Conservation (phyloP, 2,329 filamentous ascomycete genomes). For the Leptographium lundbergii region DNA sequence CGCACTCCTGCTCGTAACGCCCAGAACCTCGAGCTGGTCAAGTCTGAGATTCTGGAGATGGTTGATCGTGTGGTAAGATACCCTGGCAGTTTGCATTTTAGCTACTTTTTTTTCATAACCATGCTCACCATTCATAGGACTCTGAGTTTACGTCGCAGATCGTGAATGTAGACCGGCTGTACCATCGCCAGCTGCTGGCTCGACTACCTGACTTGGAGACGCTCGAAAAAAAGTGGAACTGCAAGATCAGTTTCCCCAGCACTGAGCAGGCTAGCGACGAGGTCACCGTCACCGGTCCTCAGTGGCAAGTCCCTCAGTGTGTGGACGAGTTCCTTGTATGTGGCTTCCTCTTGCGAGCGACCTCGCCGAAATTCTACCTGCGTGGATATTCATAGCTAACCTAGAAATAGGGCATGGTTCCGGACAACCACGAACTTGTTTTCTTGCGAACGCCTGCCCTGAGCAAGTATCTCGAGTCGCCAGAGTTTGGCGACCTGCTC, state of each 20-base stretch:
- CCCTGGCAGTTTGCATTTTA: constrained; percentile 5
- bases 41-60: constrained; percentile 99
- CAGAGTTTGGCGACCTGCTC: constrained; percentile 71
- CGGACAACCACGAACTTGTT: constrained; percentile 85
- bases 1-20: constrained; percentile 94
- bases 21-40: constrained; percentile 90
- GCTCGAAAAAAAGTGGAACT: constrained; percentile 98
- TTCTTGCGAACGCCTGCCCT: constrained; percentile 65
- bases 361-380: too few relatives aligned
- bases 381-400: not conserved
- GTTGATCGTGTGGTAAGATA: constrained; percentile 74
- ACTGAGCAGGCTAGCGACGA: constrained; percentile 95
- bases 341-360: not conserved
- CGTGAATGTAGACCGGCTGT: constrained; percentile 85
- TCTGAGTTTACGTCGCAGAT: constrained; percentile 94
- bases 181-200: constrained; percentile 85
- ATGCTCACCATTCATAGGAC: constrained; percentile 40
- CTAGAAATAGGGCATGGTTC: constrained; percentile 74
- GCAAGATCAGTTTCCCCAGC: constrained; percentile 96
- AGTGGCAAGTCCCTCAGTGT: constrained; percentile 95
- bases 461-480: constrained; percentile 68
- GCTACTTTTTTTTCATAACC: not conserved
- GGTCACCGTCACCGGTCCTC: constrained; percentile 87
- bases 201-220: constrained; percentile 84
- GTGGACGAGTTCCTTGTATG: constrained; percentile 80